A percentile compares a stretch with the other conserved stretches of the same genome.
These are phyloP conservation scores for Rhodotorula sphaerocarpa DNA, from an alignment of 768 basidiomycete genomes.

Conservation along the genomic window DNA sequence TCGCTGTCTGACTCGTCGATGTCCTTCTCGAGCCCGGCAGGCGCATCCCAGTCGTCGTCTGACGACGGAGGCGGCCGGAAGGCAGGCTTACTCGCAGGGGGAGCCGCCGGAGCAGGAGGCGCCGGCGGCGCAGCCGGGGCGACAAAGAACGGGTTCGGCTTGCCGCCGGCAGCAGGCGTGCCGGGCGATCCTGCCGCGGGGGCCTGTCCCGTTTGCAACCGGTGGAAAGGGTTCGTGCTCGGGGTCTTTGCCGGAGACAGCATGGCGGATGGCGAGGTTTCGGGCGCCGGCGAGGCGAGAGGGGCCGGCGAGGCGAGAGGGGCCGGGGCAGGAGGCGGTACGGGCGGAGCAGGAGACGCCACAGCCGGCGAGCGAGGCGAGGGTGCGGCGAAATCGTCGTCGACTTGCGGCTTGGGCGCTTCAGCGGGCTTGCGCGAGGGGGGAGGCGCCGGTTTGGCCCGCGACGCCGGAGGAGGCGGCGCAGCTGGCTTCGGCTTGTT, in stretches of 20 bases:
- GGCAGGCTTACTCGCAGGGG: conserved; percentile 32
- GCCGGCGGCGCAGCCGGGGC: conserved; percentile 36
- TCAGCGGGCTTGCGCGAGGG: conserved; percentile 39
- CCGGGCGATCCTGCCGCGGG: conserved; percentile 42
- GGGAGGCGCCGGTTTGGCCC: conserved; percentile 41
- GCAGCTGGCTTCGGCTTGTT: conserved; percentile 29
- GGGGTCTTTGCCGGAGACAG: conserved; percentile 48
- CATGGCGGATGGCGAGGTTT: conserved; percentile 39
- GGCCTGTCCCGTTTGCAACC: conserved; percentile 46
- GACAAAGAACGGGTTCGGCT: conserved; percentile 45
- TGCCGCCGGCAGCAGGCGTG: conserved; percentile 42
- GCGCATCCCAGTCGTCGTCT: conserved; percentile 36
- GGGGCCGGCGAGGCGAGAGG: conserved; percentile 24
- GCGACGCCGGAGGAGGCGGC: conserved; percentile 25
- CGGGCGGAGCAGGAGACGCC: conserved; percentile 34
- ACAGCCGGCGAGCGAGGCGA: conserved; percentile 41
- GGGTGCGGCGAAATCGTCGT: conserved; percentile 43
- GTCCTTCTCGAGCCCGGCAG: conserved; percentile 32
- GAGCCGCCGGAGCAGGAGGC: conserved; percentile 40
- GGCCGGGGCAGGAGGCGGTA: background rate
- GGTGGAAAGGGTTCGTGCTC: conserved; percentile 72
- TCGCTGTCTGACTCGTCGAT: conserved; percentile 27
- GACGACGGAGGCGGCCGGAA: conserved; percentile 41
- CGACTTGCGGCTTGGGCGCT: conserved; percentile 19
- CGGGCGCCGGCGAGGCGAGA: conserved; percentile 22